phyloP scores from a whole-genome alignment of 345 rosid genomes.

The Toxicodendron radicans region DNA sequence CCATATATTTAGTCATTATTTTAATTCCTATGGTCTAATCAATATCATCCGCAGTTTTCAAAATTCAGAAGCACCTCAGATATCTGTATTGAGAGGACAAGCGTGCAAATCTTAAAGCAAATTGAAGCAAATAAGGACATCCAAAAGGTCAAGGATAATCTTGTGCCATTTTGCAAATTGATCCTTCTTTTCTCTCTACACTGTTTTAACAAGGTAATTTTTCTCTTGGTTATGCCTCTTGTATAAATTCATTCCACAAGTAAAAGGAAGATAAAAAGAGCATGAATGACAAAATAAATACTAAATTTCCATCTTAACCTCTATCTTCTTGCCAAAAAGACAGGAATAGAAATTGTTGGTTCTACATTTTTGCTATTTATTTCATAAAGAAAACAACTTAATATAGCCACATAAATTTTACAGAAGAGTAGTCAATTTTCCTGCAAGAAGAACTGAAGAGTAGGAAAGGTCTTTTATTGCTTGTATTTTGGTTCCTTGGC shows the following conservation, averaged over 20 bases:
- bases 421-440: not conserved
- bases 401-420: not conserved
- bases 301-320: no score
- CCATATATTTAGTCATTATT: not conserved
- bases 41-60: not conserved
- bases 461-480: slow-evolving; percentile 27
- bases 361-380: not conserved
- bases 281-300: not conserved
- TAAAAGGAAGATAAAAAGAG: not conserved
- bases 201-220: not conserved
- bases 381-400: not conserved
- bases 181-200: not conserved
- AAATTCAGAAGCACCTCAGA: not conserved
- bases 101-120: not conserved
- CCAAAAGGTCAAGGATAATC: not conserved
- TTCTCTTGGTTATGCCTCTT: not conserved
- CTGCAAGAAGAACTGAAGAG: not conserved
- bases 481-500: slow-evolving; percentile 13
- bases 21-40: not conserved
- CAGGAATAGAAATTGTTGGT: not conserved
- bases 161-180: not conserved
- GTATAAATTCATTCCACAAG: not conserved
- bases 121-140: not conserved
- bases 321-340: not conserved
- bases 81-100: not conserved